phyloP scores from a whole-genome alignment of 345 rosid genomes.

The Camelina laxa region DNA sequence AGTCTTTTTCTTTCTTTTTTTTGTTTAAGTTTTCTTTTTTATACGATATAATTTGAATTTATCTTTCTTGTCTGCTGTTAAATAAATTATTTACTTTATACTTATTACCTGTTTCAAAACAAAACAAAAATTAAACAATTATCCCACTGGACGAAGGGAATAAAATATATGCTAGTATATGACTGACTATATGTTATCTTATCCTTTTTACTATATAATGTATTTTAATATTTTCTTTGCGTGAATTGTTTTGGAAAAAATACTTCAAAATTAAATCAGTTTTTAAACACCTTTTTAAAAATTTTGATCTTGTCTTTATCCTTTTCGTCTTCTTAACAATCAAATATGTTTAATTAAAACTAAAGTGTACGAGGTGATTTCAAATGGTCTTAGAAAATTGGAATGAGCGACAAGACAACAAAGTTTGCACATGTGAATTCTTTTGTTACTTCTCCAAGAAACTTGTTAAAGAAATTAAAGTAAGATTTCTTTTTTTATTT shows the following conservation, averaged over 20 bases:
- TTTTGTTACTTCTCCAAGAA: conserved; percentile 8
- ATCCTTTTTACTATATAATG: not conserved
- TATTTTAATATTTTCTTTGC: not conserved
- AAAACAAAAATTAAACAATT: too few species aligned
- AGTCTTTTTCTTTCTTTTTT: not conserved
- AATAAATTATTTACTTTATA: not conserved
- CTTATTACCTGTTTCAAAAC: not conserved
- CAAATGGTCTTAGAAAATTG: not conserved
- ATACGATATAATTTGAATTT: not conserved
- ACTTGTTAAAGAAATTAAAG: not conserved
- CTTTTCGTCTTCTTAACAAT: not conserved
- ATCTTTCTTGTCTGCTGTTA: not conserved
- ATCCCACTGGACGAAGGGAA: not conserved
- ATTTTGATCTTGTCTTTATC: not conserved
- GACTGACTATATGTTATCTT: too few species aligned
- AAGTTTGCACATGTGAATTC: not conserved
- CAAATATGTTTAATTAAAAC: not conserved
- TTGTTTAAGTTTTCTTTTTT: too few species aligned
- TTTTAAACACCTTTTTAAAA: not conserved
- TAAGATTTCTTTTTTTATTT: not conserved
- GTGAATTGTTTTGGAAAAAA: not conserved
- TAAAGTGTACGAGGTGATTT: conserved; percentile 19
- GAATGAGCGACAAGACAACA: not conserved
- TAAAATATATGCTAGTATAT: too few species aligned
- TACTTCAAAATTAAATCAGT: not conserved